phyloP scores from a whole-genome alignment of 352 stramenopile genomes.

The Phytopythium delawarense region DNA sequence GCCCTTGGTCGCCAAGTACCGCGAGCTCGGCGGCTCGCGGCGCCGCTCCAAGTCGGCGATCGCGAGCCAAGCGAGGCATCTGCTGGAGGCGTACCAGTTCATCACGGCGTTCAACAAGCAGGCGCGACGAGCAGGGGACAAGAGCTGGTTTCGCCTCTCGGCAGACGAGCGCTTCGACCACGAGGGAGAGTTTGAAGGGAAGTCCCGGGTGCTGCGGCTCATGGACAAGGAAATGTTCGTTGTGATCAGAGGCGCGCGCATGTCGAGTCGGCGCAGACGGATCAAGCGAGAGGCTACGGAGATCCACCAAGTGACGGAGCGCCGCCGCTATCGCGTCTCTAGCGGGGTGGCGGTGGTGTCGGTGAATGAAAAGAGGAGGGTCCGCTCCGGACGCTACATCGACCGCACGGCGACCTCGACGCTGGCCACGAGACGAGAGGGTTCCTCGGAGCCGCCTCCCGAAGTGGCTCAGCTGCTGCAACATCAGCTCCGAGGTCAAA shows the following conservation, averaged over 20 bases:
- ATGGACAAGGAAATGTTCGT: slow-evolving; percentile 1
- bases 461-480: neutral
- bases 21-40: neutral
- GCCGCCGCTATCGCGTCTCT: neutral
- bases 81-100: neutral
- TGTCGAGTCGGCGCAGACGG: neutral
- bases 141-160: neutral
- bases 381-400: neutral
- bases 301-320: neutral
- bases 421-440: neutral
- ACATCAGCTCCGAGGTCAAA: neutral
- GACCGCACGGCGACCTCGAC: neutral
- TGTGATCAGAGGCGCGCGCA: neutral
- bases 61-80: neutral
- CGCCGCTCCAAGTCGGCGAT: neutral
- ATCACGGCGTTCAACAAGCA: slow-evolving; percentile 1
- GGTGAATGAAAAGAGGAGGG: neutral
- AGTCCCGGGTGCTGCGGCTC: neutral
- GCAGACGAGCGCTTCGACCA: neutral
- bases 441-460: neutral
- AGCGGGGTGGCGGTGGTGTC: neutral
- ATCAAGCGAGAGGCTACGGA: neutral
- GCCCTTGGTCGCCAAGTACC: neutral
- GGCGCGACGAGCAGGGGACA: neutral
- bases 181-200: neutral